Evolutionary conservation across 2,329 filamentous ascomycete species (phyloP).

Genomic region (Aspergillus alliaceus): DNA sequence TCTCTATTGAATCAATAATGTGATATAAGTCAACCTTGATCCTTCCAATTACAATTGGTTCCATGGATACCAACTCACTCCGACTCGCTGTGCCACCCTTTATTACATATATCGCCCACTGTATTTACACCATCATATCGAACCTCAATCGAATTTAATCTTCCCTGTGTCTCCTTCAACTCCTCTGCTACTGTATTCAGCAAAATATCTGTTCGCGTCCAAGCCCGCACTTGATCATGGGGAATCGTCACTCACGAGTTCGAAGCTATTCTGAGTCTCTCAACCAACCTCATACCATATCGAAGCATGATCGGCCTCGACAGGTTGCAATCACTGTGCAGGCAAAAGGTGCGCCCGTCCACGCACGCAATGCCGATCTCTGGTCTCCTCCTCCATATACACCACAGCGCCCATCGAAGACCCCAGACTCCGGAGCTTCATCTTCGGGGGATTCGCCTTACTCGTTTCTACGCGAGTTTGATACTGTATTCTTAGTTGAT

Average conservation of each 20-base stretch:
- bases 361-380: not conserved
- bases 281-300: too few relatives aligned
- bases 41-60: not conserved
- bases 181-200: not conserved
- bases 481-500: slow-evolving; percentile 88
- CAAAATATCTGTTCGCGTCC: not conserved
- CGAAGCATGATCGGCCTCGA: not conserved
- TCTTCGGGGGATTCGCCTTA: slow-evolving; percentile 62
- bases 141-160: not conserved
- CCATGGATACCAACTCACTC: not conserved
- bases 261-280: not conserved
- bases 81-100: not conserved
- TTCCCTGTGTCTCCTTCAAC: not conserved
- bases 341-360: not conserved
- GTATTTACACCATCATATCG: not conserved
- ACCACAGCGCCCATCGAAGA: slow-evolving; percentile 18
- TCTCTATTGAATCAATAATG: not conserved
- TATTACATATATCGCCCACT: not conserved
- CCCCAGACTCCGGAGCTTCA: slow-evolving; percentile 23
- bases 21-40: not conserved
- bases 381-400: slow-evolving; percentile 23
- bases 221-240: not conserved
- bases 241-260: slow-evolving; percentile 5
- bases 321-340: not conserved
- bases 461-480: slow-evolving; percentile 74